Evolutionary conservation across 306 rosid species (phyloP).

Genomic region (Clitoria ternatea): DNA sequence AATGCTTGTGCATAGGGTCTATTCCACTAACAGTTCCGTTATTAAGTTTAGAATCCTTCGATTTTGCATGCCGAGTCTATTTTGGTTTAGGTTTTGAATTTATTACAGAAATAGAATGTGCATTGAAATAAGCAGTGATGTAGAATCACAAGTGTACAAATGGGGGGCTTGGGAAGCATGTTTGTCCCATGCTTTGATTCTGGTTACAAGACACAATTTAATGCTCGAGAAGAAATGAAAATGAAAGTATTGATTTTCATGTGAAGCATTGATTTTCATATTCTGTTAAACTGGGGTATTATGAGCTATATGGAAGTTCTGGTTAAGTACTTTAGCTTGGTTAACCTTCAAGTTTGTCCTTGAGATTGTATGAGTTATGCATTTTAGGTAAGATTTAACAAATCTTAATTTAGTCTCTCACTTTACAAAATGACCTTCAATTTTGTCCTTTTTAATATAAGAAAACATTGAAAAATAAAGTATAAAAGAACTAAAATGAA

Average conservation of each 20-base stretch:
- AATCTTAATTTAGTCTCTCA: no score
- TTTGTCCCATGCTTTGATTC: neutral
- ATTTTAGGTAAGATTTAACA: no score
- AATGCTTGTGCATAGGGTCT: neutral
- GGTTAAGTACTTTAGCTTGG: neutral
- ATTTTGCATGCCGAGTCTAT: neutral
- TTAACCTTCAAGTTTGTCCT: no score
- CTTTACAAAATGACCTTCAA: no score
- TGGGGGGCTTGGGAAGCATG: neutral
- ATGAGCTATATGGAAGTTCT: neutral
- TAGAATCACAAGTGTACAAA: neutral
- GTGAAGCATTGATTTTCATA: neutral
- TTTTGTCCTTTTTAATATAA: no score
- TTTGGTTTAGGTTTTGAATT: constrained; percentile 6
- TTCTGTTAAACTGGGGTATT: neutral
- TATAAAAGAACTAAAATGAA: no score
- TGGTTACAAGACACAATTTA: neutral
- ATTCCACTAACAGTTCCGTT: neutral
- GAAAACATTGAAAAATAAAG: no score
- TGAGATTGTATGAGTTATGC: no score
- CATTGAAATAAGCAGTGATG: neutral
- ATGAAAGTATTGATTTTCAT: neutral
- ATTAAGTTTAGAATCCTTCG: neutral
- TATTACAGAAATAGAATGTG: neutral
- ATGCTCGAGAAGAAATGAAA: neutral